Percentiles rank a stretch among this genome's conserved stretches.
These are phyloP conservation scores for Rhytidhysteron rufulum DNA, from an alignment of 2,329 filamentous ascomycete genomes.

Conservation along the genomic window DNA sequence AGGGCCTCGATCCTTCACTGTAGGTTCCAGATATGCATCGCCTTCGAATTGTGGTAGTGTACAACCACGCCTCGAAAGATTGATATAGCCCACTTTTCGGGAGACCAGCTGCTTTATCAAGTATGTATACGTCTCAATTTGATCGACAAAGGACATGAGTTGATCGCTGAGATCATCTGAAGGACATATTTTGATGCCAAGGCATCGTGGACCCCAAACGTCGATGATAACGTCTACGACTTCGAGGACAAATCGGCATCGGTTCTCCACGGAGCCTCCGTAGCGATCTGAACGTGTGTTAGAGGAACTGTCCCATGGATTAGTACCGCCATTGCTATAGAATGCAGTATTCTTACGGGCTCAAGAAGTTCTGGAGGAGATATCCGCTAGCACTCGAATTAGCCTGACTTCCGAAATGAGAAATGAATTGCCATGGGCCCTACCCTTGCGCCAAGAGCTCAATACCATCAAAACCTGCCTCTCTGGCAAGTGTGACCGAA, in stretches of 20 bases:
- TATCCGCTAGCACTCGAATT: constrained; percentile 15
- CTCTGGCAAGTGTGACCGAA: too few species aligned
- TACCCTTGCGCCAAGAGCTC: too few species aligned
- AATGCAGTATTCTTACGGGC: constrained; percentile 4
- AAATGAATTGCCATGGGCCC: too few species aligned
- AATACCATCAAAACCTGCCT: too few species aligned
- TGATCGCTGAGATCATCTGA: constrained; percentile 15
- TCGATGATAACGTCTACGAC: constrained; percentile 23
- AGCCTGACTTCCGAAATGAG: constrained; percentile 15
- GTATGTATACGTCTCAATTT: constrained; percentile 8
- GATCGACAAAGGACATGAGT: constrained; percentile 5
- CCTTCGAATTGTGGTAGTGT: too few species aligned
- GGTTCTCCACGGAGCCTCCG: constrained; percentile 27
- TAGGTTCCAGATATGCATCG: too few species aligned
- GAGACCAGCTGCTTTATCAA: constrained; percentile 6
- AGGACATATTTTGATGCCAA: constrained; percentile 26
- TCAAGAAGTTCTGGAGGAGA: constrained; percentile 9
- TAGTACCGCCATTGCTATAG: neutral
- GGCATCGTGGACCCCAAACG: constrained; percentile 14
- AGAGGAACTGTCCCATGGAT: constrained; percentile 5
- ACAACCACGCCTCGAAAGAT: too few species aligned
- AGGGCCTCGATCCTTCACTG: constrained; percentile 1
- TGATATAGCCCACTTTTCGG: too few species aligned
- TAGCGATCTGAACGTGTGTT: constrained; percentile 29
- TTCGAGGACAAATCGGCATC: constrained; percentile 29